A percentile compares a stretch with the other conserved stretches of the same genome.
Evolutionary conservation across 1,139 yeast genomes (phyloP).

Genomic region (Maudiozyma humilis): DNA sequence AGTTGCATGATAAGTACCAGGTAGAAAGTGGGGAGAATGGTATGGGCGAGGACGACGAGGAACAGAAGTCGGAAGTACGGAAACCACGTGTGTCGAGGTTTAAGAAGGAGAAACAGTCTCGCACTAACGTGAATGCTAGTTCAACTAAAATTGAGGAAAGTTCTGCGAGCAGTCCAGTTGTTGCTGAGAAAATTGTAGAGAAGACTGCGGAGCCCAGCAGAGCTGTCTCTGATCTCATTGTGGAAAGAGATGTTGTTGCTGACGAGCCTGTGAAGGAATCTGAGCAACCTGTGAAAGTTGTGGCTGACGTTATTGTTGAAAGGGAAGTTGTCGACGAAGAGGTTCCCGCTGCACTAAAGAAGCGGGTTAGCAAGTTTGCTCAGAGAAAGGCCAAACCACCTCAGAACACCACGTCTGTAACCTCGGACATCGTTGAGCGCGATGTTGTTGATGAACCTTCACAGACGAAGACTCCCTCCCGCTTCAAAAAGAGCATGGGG

Average conservation of each 20-base stretch:
- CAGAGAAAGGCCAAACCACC: constrained; percentile 1
- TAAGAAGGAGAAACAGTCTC: constrained; percentile 17
- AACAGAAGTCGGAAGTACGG: constrained; percentile 9
- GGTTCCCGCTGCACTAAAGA: neutral
- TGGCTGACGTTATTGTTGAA: constrained; percentile 15
- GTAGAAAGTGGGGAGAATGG: constrained; percentile 7
- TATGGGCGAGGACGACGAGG: constrained; percentile 9
- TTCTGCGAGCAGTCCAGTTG: neutral
- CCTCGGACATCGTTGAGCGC: neutral
- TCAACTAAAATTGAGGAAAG: neutral
- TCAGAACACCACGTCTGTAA: constrained; percentile 2
- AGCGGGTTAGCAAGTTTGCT: constrained; percentile 4
- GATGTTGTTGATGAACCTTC: neutral
- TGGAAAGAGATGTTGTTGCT: constrained; percentile 14
- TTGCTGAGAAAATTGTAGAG: neutral
- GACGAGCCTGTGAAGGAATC: neutral
- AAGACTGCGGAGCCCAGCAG: neutral
- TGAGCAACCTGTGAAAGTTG: neutral
- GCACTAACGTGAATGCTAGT: neutral
- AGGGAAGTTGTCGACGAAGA: constrained; percentile 3
- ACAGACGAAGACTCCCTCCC: neutral
- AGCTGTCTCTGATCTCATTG: constrained; percentile 11
- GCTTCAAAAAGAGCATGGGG: constrained; percentile 2
- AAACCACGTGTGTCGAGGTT: constrained; percentile 27
- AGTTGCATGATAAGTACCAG: constrained; percentile 25